Base-by-base conservation (phyloP, 768 basidiomycete genomes). In the Leccinum pellstonianum region DNA sequence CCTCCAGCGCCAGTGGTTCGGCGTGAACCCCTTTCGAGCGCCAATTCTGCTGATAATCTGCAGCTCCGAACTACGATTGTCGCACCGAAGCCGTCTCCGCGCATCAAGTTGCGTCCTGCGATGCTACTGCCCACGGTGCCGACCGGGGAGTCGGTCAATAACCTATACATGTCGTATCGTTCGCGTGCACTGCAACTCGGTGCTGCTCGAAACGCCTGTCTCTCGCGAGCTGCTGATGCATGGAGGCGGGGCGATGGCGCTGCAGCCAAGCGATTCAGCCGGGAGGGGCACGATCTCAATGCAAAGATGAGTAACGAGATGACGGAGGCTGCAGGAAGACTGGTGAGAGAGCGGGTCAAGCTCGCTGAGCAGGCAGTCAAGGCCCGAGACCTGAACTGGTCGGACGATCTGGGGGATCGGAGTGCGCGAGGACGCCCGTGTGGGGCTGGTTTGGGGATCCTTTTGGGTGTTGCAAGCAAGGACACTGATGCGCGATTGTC, bases 211-310 rank as follows among this genome's bases (percentile, higher is more conserved):
- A 98, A 98, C 66, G 93, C 93, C 15, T 97, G 93, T 73, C 80
- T 99, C 27, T 93, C 93, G 2, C 86, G 94, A 48, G 97, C 97
- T 12, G 96, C 97, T 3, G 95, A 97, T 67, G 94, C 95, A 3
- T 99, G 94, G 92, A 82, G 93, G 56, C 83, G 93, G 2, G 95
- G 96, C 1, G 97, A 99, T 65, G 96, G 96, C 3, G 94, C 95
- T 0, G 90, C 91, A 1, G 97, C 97, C 38, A 97, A 98, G 75
- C 81, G 93, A 51, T 98, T 96, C 77, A 92, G 90, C 62, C 80
- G 92, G 46, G 95, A 98, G 69, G 97, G 95, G 1, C 92, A 96
- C 66, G 93, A 96, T 46, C 77, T 97, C 60, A 98, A 98, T 68
- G 86, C 84, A 47, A 91, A 91, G 74, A 97, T 99, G 93, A 80